Conservation (phyloP, 192 early-diverging fungal species). For the Podochytrium sp. region DNA sequence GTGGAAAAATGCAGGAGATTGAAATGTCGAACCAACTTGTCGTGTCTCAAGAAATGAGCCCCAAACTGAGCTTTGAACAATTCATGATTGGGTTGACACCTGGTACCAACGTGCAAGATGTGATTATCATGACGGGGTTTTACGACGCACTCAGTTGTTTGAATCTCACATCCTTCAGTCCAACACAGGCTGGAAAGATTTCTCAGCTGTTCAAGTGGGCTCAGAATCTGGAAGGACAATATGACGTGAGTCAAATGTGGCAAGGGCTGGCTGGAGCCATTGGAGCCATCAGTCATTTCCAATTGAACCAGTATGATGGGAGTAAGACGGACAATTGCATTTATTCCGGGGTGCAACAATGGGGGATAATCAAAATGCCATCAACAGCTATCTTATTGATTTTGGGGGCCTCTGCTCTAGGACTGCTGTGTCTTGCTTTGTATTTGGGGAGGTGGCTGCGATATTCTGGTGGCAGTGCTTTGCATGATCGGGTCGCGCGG, state of each 20-base stretch:
- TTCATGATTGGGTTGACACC: neutral
- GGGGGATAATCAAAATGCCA: slow-evolving; percentile 13
- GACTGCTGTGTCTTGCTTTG: neutral
- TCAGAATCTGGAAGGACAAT: neutral
- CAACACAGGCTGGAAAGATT: neutral
- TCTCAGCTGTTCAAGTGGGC: neutral
- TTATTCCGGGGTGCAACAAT: neutral
- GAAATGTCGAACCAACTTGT: neutral
- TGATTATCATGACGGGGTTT: neutral
- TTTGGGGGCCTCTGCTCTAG: neutral
- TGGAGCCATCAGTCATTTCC: slow-evolving; percentile 18
- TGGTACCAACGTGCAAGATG: neutral
- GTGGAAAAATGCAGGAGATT: neutral
- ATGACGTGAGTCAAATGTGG: slow-evolving; percentile 8
- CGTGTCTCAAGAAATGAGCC: neutral
- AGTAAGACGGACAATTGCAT: neutral
- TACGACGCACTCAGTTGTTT: neutral
- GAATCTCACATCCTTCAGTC: neutral
- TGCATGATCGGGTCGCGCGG: neutral
- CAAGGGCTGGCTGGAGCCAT: neutral
- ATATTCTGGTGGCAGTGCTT: neutral
- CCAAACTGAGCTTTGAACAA: neutral
- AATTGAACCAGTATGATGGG: slow-evolving; percentile 5
- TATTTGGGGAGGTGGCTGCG: neutral
- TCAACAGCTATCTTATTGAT: neutral